Conservation (phyloP, 345 rosid species). For the Litchi chinensis region DNA sequence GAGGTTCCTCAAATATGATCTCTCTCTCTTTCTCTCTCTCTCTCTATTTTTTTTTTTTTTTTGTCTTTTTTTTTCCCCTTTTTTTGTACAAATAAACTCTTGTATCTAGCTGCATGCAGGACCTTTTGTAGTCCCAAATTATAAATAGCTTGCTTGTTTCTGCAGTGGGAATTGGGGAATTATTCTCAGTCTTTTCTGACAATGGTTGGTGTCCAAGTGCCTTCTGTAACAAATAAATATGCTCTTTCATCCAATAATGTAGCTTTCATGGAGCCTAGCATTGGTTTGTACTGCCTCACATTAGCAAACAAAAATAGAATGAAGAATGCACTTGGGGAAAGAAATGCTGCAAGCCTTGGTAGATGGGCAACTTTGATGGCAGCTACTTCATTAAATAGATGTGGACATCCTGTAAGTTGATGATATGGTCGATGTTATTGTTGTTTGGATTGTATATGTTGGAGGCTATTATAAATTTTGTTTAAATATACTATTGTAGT, state of each 20-base stretch:
- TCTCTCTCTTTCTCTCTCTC: constrained; percentile 16
- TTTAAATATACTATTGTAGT: not conserved
- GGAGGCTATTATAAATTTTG: not conserved
- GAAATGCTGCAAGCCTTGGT: constrained; percentile 57
- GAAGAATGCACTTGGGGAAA: constrained; percentile 76
- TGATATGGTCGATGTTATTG: not conserved
- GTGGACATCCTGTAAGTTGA: constrained; percentile 90
- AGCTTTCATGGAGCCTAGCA: constrained; percentile 78
- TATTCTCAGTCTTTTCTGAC: constrained; percentile 62
- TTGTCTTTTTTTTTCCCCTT: constrained; percentile 7
- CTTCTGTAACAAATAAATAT: constrained; percentile 34
- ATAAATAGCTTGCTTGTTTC: constrained; percentile 28
- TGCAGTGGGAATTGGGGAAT: constrained; percentile 92
- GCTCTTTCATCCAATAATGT: constrained; percentile 53
- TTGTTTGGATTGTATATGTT: not conserved
- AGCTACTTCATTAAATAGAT: constrained; percentile 74
- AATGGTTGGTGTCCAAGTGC: constrained; percentile 59
- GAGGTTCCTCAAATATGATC: constrained; percentile 54
- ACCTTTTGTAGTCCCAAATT: constrained; percentile 5
- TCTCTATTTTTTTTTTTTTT: not conserved
- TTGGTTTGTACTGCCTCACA: constrained; percentile 69
- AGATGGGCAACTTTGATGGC: constrained; percentile 82
- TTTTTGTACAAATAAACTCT: not conserved
- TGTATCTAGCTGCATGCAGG: not conserved
- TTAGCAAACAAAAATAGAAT: constrained; percentile 57